phyloP scores from a whole-genome alignment of 1,139 yeast species.

The Pichia sp. region DNA sequence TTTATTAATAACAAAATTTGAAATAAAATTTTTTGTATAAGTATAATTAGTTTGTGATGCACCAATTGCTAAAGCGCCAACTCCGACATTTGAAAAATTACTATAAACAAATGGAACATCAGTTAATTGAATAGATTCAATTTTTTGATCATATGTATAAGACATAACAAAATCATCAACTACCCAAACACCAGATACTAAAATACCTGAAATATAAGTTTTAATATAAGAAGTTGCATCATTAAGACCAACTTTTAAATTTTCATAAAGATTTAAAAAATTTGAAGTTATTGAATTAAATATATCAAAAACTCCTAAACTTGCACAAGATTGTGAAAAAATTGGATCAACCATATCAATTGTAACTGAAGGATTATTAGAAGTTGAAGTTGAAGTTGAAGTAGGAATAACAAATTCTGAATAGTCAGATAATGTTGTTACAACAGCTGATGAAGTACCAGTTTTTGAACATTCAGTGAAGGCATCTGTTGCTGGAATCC shows the following conservation, averaged over 20 bases:
- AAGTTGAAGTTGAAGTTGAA: not conserved
- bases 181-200: conserved; percentile 21
- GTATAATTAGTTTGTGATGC: conserved; percentile 23
- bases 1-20: conserved; percentile 38
- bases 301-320: conserved; percentile 15
- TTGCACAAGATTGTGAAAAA: conserved; percentile 9
- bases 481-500: conserved; percentile 32
- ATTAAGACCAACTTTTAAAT: not conserved
- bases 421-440: conserved; percentile 3
- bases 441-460: not conserved
- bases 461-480: conserved; percentile 23
- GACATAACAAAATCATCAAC: conserved; percentile 19
- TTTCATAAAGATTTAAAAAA: conserved; percentile 6
- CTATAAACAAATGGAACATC: conserved; percentile 32
- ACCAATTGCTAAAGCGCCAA: conserved; percentile 58
- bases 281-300: conserved; percentile 12
- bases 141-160: not conserved
- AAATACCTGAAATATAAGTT: conserved; percentile 17
- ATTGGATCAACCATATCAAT: conserved; percentile 1
- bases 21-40: conserved; percentile 16
- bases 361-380: not conserved
- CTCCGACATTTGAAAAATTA: conserved; percentile 36
- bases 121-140: conserved; percentile 7
- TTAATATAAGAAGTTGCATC: conserved; percentile 13
- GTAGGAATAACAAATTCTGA: not conserved